Evolutionary conservation across 345 rosid species (phyloP).

Genomic region (thale cress (Arabidopsis thaliana)): DNA sequence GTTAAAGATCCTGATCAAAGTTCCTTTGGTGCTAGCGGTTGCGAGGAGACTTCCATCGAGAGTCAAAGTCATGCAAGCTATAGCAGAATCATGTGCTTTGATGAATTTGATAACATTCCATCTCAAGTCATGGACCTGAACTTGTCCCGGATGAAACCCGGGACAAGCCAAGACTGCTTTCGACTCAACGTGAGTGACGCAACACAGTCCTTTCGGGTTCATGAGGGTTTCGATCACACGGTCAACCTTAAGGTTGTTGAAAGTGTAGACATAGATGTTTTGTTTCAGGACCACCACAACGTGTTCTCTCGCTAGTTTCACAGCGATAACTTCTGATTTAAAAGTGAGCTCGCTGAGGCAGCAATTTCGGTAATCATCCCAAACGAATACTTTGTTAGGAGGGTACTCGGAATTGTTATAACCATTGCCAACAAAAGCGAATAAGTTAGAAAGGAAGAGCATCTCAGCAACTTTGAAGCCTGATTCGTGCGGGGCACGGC

Average conservation of each 20-base stretch:
- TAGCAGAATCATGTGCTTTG: slow-evolving; percentile 73
- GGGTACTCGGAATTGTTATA: slow-evolving; percentile 62
- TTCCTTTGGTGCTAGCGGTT: slow-evolving; percentile 82
- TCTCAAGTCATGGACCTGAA: slow-evolving; percentile 80
- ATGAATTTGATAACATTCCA: slow-evolving; percentile 62
- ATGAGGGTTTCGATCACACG: slow-evolving; percentile 66
- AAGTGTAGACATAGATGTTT: slow-evolving; percentile 69
- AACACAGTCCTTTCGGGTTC: slow-evolving; percentile 77
- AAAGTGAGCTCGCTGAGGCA: slow-evolving; percentile 72
- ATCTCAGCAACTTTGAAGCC: slow-evolving; percentile 84
- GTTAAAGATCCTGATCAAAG: slow-evolving; percentile 85
- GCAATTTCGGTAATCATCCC: slow-evolving; percentile 76
- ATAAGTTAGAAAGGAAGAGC: slow-evolving; percentile 76
- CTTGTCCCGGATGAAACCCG: slow-evolving; percentile 72
- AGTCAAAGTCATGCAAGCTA: slow-evolving; percentile 73
- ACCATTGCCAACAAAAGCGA: slow-evolving; percentile 76
- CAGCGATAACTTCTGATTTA: slow-evolving; percentile 71
- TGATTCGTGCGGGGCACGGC: slow-evolving; percentile 56
- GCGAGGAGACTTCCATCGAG: slow-evolving; percentile 84
- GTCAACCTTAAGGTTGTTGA: slow-evolving; percentile 63
- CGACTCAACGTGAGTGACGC: slow-evolving; percentile 67
- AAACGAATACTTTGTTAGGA: slow-evolving; percentile 71
- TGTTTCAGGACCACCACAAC: slow-evolving; percentile 76
- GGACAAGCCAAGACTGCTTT: slow-evolving; percentile 81
- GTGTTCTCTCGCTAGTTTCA: slow-evolving; percentile 64